Base-by-base conservation (phyloP, 2,329 filamentous ascomycete species). In the Aureobasidium uvarum region DNA sequence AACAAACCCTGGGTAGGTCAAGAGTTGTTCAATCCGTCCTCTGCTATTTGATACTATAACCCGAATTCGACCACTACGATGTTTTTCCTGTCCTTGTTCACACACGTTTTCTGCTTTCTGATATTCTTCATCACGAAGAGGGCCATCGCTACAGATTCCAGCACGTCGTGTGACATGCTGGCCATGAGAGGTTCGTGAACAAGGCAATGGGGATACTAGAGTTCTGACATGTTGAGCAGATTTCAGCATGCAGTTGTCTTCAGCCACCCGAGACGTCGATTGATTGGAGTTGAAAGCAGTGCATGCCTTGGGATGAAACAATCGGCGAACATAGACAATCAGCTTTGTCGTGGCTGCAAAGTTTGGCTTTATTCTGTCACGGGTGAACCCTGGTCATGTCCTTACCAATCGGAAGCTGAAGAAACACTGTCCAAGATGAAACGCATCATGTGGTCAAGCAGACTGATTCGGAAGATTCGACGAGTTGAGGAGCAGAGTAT, bases 71-170 rank as follows among this genome's bases (percentile, higher is more conserved):
- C 13, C 5, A 48, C 6, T 13, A 20, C 20, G 16, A 59, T 65
- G 63, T 65, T 59, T n/a, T 65, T 65, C 54, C 36, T 65, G 13
- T 43, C 63, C 11, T 36, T 65, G 0, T 65, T 65, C 14, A 58
- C 63, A 0, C 63, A 65, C 25, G 63, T 65, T 20, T 65, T 65
- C 33, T 65, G 63, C 36, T 56, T 56, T 2, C 54, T 65, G 10
- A 65, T 65, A 14, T 51, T 65, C 18, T 7, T 59, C 41, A 41
- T 59, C 23, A 59, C 63, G 6, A 65, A 41, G 36, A 48, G 45
- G 25, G 63, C 45, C 16, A 16, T 65, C 20, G 63, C 52, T 1
- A 16, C 10, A 11, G 48, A 63, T 6, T n/a, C 43, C 3, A 38
- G 39, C 28, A 25, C 14, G 3, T 11, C 45, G n/a, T 41, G 7